Conservation (phyloP, 768 basidiomycete genomes). For the Hypholoma sublateritium region DNA sequence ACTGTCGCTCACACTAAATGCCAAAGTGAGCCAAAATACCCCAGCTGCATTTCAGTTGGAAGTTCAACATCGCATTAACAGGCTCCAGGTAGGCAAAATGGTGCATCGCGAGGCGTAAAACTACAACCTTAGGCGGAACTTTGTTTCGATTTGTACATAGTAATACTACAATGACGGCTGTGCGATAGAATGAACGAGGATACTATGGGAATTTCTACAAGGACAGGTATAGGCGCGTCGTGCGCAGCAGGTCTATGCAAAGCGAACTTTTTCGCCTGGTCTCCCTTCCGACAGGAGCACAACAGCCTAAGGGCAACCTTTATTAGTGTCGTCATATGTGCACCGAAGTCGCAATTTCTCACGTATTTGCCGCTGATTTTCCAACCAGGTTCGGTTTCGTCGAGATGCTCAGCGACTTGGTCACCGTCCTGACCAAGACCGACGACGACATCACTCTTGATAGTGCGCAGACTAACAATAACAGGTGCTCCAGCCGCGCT, state of each 20-base stretch:
- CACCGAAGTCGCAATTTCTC: constrained; percentile 30
- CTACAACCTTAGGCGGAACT: too few relatives aligned
- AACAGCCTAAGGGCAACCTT: constrained; percentile 59
- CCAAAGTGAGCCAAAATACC: too few relatives aligned
- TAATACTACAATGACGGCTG: too few relatives aligned
- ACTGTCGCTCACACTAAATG: too few relatives aligned
- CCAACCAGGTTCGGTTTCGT: constrained; percentile 89
- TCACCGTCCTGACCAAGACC: constrained; percentile 74
- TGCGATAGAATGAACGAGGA: too few relatives aligned
- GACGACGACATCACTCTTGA: constrained; percentile 96
- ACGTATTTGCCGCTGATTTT: constrained; percentile 98
- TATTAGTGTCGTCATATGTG: background rate
- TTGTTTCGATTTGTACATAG: too few relatives aligned
- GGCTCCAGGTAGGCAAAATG: too few relatives aligned
- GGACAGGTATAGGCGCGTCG: background rate
- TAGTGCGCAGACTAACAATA: constrained; percentile 83
- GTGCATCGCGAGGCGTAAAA: too few relatives aligned
- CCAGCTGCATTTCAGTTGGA: too few relatives aligned
- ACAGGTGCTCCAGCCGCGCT: constrained; percentile 85
- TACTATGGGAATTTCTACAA: background rate
- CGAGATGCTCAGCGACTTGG: constrained; percentile 72
- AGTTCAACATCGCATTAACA: too few relatives aligned
- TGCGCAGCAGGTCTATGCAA: constrained; percentile 35
- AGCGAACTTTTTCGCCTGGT: constrained; percentile 85
- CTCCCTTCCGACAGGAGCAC: constrained; percentile 86